Conservation (phyloP, 2,329 filamentous ascomycete species). For the Phialophora tarda region DNA sequence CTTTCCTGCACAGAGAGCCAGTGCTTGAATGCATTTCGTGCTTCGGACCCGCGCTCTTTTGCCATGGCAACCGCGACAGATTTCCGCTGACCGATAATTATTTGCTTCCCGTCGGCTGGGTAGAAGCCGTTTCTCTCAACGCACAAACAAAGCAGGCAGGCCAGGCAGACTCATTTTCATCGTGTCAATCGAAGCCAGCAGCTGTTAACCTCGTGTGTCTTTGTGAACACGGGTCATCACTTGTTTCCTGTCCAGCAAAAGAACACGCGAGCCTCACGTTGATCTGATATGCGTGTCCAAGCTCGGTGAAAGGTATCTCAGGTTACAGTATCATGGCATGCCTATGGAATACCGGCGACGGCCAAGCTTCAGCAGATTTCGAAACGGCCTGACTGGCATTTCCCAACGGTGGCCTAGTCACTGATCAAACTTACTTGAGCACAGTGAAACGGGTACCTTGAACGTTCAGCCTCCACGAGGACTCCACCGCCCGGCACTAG, state of each 20-base stretch:
- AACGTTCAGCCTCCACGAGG: slow-evolving; percentile 15
- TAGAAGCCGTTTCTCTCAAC: not conserved
- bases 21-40: not conserved
- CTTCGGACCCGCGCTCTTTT: not conserved
- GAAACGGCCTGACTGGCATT: not conserved
- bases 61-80: not conserved
- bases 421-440: slow-evolving; percentile 1
- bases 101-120: slow-evolving; percentile 2
- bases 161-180: not conserved
- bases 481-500: not conserved
- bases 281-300: not conserved
- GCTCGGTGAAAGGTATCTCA: not conserved
- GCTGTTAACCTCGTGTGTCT: not conserved
- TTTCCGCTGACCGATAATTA: not conserved
- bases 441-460: slow-evolving; percentile 13
- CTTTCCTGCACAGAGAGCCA: not conserved
- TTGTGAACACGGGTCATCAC: not conserved
- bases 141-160: not conserved
- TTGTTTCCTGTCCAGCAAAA: not conserved
- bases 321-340: not conserved
- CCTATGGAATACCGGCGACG: not conserved
- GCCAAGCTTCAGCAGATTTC: not conserved
- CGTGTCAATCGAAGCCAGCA: not conserved
- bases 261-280: not conserved
- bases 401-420: not conserved